Evolutionary conservation across 139 green algal species (phyloP).

Genomic region (Coelastrella sp.): DNA sequence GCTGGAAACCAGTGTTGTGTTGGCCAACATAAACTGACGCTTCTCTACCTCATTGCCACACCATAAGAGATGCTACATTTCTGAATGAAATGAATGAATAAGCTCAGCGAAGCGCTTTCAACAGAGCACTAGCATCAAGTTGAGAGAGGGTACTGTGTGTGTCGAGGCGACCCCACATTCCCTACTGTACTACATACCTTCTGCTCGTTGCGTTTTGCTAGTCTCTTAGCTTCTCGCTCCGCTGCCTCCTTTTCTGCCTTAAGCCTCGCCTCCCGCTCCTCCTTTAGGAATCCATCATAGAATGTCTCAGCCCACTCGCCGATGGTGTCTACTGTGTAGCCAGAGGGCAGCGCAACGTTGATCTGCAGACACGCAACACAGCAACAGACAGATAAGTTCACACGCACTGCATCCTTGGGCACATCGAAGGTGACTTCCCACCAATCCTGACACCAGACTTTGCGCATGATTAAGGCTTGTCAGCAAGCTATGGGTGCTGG

Average conservation of each 20-base stretch:
- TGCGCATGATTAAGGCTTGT: too few relatives aligned
- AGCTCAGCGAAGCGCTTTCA: too few relatives aligned
- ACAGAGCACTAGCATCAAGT: too few relatives aligned
- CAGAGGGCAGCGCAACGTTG: constrained; percentile 11
- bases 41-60: background rate
- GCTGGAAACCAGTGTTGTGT: too few relatives aligned
- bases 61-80: background rate
- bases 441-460: constrained; percentile 54
- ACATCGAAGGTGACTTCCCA: constrained; percentile 70
- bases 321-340: background rate
- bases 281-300: constrained; percentile 65
- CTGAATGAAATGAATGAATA: too few relatives aligned
- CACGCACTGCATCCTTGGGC: constrained; percentile 28
- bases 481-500: too few relatives aligned
- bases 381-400: background rate
- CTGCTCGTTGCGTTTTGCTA: constrained; percentile 52
- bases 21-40: background rate
- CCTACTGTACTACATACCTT: constrained; percentile 38
- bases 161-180: too few relatives aligned
- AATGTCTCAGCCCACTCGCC: constrained; percentile 58
- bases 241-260: constrained; percentile 41
- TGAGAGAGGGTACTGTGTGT: too few relatives aligned
- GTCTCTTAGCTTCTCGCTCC: constrained; percentile 13
- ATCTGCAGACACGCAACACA: background rate
- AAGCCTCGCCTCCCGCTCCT: constrained; percentile 48